phyloP scores from a whole-genome alignment of 1,139 yeast genomes.

The Saccharomyces hybrid region DNA sequence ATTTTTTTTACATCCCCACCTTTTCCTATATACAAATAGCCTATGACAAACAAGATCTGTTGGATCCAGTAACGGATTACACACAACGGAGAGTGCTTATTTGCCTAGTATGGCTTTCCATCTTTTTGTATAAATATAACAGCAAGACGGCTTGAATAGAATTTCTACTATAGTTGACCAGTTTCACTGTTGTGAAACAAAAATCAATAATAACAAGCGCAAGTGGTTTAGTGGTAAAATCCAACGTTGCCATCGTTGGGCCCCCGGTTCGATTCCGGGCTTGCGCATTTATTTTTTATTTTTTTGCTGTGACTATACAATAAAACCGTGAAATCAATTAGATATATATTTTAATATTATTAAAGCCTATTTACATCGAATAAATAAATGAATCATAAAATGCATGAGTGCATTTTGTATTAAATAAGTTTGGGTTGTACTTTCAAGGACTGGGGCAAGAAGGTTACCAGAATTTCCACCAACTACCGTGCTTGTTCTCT shows the following conservation, averaged over 20 bases:
- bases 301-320: not conserved
- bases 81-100: too few species aligned
- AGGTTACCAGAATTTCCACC: slow-evolving; percentile 25
- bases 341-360: not conserved
- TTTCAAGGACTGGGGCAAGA: not conserved
- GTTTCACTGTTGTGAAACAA: too few species aligned
- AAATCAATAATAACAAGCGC: not conserved
- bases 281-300: not conserved
- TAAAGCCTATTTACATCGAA: not conserved
- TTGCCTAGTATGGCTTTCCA: too few species aligned
- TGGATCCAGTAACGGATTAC: too few species aligned
- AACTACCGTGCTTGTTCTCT: slow-evolving; percentile 31
- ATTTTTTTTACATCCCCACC: too few species aligned
- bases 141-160: too few species aligned
- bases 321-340: too few species aligned
- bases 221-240: slow-evolving; percentile 1
- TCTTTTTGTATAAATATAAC: too few species aligned
- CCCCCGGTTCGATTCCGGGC: slow-evolving; percentile 1
- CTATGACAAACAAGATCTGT: too few species aligned
- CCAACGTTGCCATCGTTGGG: slow-evolving; percentile 1
- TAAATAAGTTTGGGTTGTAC: not conserved
- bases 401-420: not conserved
- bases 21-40: too few species aligned
- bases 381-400: not conserved
- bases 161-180: too few species aligned